A percentile compares a stretch with the other conserved stretches of the same genome.
These are phyloP conservation scores for Ceratobasidium sp. DNA, from an alignment of 1,284 basidiomycete genomes.

Conservation along the genomic window DNA sequence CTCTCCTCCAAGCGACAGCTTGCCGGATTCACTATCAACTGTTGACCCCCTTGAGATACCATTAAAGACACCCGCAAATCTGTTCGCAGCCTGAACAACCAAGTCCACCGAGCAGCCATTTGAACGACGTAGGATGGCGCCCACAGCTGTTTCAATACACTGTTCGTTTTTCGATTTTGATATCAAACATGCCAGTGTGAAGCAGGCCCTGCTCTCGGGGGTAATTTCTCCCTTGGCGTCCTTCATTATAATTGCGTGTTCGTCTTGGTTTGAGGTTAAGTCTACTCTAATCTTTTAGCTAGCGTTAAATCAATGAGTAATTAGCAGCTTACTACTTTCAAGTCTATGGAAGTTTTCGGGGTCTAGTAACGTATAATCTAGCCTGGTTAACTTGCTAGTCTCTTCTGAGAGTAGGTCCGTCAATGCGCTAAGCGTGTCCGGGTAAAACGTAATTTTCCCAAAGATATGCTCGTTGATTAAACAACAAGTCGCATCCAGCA, in stretches of 20 bases:
- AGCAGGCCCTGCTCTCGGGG: neutral
- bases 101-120: neutral
- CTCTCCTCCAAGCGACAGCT: neutral
- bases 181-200: neutral
- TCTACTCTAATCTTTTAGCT: neutral
- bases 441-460: neutral
- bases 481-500: neutral
- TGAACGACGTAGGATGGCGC: neutral
- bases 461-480: neutral
- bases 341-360: neutral
- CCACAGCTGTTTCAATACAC: constrained; percentile 7
- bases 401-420: constrained; percentile 15
- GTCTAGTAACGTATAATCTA: neutral
- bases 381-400: neutral
- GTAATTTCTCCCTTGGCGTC: neutral
- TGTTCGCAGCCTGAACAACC: neutral
- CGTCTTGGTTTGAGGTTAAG: neutral
- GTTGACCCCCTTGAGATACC: neutral
- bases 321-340: too few relatives aligned
- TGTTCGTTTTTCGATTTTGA: neutral
- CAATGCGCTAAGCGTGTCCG: neutral
- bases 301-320: too few relatives aligned
- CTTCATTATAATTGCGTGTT: neutral
- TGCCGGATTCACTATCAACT: neutral
- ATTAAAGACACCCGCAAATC: neutral